Evolutionary conservation across 1,284 basidiomycete species (phyloP).

Genomic region (Anthracocystis setariae): DNA sequence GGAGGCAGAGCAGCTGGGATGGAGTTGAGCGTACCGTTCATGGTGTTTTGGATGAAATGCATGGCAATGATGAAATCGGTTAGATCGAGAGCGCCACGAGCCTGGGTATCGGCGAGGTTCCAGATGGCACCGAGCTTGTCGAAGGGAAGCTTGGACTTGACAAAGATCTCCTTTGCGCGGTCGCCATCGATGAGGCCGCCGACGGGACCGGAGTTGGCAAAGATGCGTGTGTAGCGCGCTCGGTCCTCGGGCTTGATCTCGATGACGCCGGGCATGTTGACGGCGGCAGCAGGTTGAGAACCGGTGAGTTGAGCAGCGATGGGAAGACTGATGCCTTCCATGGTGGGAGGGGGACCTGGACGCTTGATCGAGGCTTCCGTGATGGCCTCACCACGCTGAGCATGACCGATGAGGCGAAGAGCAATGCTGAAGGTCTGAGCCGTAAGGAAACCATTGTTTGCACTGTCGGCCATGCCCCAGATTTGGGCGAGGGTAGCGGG

Average conservation of each 20-base stretch:
- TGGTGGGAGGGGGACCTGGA: constrained; percentile 80
- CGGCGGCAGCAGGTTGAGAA: constrained; percentile 15
- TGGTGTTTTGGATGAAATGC: constrained; percentile 86
- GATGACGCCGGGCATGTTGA: constrained; percentile 46
- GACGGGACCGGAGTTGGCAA: constrained; percentile 61
- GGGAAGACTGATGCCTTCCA: constrained; percentile 77
- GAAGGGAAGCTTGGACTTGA: constrained; percentile 89
- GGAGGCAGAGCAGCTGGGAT: constrained; percentile 86
- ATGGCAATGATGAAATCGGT: constrained; percentile 96
- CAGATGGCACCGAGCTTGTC: constrained; percentile 94
- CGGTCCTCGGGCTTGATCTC: constrained; percentile 63
- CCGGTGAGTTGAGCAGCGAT: constrained; percentile 36
- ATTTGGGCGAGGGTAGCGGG: constrained; percentile 80
- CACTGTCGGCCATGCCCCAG: constrained; percentile 90
- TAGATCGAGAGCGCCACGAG: constrained; percentile 86
- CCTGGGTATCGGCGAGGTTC: constrained; percentile 93
- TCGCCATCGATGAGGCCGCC: constrained; percentile 74
- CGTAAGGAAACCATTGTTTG: constrained; percentile 70
- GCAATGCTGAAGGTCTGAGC: constrained; percentile 76
- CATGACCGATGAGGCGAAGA: constrained; percentile 88
- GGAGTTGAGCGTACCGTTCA: constrained; percentile 78
- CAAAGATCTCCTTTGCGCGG: constrained; percentile 89
- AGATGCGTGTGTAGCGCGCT: constrained; percentile 66
- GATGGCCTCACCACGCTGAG: constrained; percentile 84
- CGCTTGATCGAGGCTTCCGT: constrained; percentile 68